Evolutionary conservation across 257 asterid species (phyloP).

Genomic region (Plectranthus barbatus): DNA sequence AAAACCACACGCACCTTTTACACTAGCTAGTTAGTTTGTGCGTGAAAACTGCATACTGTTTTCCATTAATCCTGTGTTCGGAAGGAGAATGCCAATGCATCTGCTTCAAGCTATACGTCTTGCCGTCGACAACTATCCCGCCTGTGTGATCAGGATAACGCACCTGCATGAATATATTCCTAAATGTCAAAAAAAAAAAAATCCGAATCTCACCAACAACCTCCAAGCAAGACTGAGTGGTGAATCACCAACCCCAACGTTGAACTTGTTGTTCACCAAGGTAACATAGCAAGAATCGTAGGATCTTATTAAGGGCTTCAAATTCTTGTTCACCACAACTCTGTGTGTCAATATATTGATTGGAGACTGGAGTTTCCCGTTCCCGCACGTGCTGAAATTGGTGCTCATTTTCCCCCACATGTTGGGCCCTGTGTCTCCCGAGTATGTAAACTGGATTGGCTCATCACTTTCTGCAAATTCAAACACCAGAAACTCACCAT

Average conservation of each 20-base stretch:
- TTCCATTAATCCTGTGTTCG: constrained; percentile 65
- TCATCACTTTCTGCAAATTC: constrained; percentile 21
- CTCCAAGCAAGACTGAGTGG: too few species aligned
- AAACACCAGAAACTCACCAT: too few species aligned
- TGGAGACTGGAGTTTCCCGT: constrained; percentile 73
- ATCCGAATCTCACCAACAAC: too few species aligned
- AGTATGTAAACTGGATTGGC: constrained; percentile 42
- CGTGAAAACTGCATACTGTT: constrained; percentile 30
- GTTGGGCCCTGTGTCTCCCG: constrained; percentile 66
- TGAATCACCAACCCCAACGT: constrained; percentile 56
- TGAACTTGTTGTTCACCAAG: constrained; percentile 64
- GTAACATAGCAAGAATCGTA: constrained; percentile 51
- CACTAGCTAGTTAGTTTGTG: too few species aligned
- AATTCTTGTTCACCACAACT: constrained; percentile 28
- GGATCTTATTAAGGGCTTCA: constrained; percentile 51
- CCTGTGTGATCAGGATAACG: constrained; percentile 61
- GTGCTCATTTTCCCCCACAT: constrained; percentile 69
- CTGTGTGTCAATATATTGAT: constrained; percentile 39
- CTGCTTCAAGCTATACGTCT: constrained; percentile 47
- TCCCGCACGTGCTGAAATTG: constrained; percentile 52
- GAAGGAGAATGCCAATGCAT: constrained; percentile 96
- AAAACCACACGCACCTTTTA: too few species aligned
- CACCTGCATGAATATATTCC: constrained; percentile 39
- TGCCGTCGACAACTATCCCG: constrained; percentile 35
- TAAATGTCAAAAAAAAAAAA: background rate